Evolutionary conservation across 805 yeast genomes (phyloP).

Genomic region (Clavispora asparagi): DNA sequence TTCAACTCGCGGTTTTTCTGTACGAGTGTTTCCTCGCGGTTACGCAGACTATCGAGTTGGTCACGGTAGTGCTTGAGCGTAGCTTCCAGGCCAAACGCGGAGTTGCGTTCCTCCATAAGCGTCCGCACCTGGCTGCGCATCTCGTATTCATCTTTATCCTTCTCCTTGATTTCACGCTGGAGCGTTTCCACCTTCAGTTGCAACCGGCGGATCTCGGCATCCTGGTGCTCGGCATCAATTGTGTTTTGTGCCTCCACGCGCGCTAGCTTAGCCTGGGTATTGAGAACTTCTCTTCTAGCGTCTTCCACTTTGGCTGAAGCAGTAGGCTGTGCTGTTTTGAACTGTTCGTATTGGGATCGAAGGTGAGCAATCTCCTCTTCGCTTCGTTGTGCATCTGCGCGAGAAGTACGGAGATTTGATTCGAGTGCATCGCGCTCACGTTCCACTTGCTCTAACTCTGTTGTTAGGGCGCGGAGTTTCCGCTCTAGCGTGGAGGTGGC

Average conservation of each 20-base stretch:
- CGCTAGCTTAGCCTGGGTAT: conserved; percentile 4
- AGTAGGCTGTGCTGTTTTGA: not conserved
- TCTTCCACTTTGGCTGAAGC: conserved; percentile 4
- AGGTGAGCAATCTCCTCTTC: not conserved
- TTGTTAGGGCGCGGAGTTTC: not conserved
- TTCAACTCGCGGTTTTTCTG: conserved; percentile 19
- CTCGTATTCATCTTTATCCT: conserved; percentile 18
- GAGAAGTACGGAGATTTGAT: not conserved
- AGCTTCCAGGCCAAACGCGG: conserved; percentile 10
- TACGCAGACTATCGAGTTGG: conserved; percentile 20
- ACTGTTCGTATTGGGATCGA: conserved; percentile 2
- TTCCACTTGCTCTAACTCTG: conserved; percentile 1
- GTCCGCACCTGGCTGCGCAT: conserved; percentile 20
- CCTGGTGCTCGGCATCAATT: conserved; percentile 5
- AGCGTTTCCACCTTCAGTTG: conserved; percentile 14
- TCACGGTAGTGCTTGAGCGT: conserved; percentile 16
- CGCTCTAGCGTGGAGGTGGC: conserved; percentile 4
- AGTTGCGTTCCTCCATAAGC: conserved; percentile 14
- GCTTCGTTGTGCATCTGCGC: not conserved
- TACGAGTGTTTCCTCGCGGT: conserved; percentile 14
- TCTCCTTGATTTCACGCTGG: conserved; percentile 17
- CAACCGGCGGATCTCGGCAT: conserved; percentile 10
- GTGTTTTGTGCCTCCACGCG: conserved; percentile 5
- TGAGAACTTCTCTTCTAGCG: conserved; percentile 5
- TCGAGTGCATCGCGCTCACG: conserved; percentile 3